Evolutionary conservation across 768 basidiomycete species (phyloP).

Genomic region (Hygrocybe coccinea): DNA sequence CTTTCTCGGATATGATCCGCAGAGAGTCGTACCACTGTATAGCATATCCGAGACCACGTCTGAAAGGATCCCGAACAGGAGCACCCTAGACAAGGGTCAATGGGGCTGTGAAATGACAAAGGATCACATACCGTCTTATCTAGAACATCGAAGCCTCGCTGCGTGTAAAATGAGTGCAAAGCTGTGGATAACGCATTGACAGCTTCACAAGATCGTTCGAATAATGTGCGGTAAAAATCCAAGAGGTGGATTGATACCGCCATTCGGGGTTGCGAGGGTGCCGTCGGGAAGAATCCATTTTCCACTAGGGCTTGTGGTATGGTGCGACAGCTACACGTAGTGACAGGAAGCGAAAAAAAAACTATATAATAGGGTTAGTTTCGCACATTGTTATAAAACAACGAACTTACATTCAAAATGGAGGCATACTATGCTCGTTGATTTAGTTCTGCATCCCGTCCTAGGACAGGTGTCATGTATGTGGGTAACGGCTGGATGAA

Average conservation of each 20-base stretch:
- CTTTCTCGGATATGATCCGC: constrained; percentile 10
- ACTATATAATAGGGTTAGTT: constrained; percentile 10
- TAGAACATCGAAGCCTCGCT: constrained; percentile 19
- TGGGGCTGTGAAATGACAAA: neutral
- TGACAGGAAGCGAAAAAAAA: constrained; percentile 11
- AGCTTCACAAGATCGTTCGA: constrained; percentile 36
- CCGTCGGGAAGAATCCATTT: constrained; percentile 32
- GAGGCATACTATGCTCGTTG: constrained; percentile 9
- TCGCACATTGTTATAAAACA: neutral
- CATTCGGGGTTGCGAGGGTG: constrained; percentile 21
- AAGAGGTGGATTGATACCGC: constrained; percentile 29
- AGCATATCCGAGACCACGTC: constrained; percentile 18
- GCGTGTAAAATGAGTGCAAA: constrained; percentile 26
- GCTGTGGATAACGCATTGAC: constrained; percentile 26
- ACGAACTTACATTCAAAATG: constrained; percentile 10
- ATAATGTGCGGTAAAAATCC: constrained; percentile 30
- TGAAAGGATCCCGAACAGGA: constrained; percentile 27
- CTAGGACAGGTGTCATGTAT: neutral
- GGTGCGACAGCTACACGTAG: constrained; percentile 20
- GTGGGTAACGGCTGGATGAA: neutral
- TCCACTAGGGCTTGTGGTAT: constrained; percentile 22
- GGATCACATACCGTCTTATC: constrained; percentile 15
- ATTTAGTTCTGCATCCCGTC: neutral
- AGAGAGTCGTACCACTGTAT: constrained; percentile 30
- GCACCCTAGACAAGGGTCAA: constrained; percentile 17